A percentile compares a stretch with the other conserved stretches of the same genome.
These are phyloP conservation scores for Lichtheimia ramosa DNA, from an alignment of 371 early-diverging fungal genomes.

Conservation along the genomic window DNA sequence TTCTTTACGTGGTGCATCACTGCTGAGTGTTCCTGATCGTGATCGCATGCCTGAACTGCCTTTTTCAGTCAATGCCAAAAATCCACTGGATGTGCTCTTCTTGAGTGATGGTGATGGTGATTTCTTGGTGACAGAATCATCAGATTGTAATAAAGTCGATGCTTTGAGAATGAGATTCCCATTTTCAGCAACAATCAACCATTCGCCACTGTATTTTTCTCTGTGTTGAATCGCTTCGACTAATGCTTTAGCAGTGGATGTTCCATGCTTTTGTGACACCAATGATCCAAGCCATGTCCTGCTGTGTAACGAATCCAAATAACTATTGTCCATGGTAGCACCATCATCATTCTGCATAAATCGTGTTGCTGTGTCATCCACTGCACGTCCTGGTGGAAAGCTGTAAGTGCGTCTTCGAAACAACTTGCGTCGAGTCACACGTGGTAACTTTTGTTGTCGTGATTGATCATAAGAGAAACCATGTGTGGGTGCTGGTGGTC, in stretches of 20 bases:
- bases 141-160: slow-evolving; percentile 17
- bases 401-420: slow-evolving; percentile 36
- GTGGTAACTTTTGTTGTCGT: slow-evolving; percentile 1
- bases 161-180: slow-evolving; percentile 29
- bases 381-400: slow-evolving; percentile 36
- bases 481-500: neutral
- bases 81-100: slow-evolving; percentile 19
- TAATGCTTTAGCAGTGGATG: slow-evolving; percentile 25
- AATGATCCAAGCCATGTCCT: slow-evolving; percentile 40
- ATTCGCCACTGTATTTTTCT: slow-evolving; percentile 16
- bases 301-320: slow-evolving; percentile 21
- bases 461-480: slow-evolving; percentile 1
- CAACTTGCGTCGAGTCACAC: slow-evolving; percentile 18
- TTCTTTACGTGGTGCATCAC: slow-evolving; percentile 5
- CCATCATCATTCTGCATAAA: neutral
- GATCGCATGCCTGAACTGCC: slow-evolving; percentile 21
- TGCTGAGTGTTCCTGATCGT: slow-evolving; percentile 16
- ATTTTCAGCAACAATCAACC: slow-evolving; percentile 17
- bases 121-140: slow-evolving; percentile 11
- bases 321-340: slow-evolving; percentile 10
- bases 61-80: slow-evolving; percentile 18
- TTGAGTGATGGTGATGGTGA: neutral
- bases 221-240: slow-evolving; percentile 24
- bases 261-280: slow-evolving; percentile 28
- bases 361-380: neutral